These are phyloP conservation scores for Penicillium sp. DNA, from an alignment of 2,329 filamentous ascomycete genomes.

Conservation along the genomic window DNA sequence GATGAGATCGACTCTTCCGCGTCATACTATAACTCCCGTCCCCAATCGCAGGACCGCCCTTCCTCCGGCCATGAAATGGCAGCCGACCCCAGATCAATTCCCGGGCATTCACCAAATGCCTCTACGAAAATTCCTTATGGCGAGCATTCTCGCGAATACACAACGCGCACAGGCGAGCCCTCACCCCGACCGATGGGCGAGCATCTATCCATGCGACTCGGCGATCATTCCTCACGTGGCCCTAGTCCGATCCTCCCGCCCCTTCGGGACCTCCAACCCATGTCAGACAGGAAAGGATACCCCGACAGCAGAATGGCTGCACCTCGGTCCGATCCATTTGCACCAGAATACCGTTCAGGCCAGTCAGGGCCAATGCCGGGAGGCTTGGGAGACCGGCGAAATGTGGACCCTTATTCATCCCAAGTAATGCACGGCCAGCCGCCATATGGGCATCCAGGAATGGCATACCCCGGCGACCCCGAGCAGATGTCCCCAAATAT, in stretches of 20 bases:
- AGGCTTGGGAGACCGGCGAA: conserved; percentile 29
- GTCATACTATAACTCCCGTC: conserved; percentile 32
- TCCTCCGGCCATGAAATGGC: conserved; percentile 33
- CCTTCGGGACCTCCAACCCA: conserved; percentile 39
- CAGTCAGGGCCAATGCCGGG: conserved; percentile 20
- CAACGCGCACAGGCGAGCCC: conserved; percentile 23
- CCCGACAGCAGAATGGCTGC: conserved; percentile 28
- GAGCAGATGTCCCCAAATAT: conserved; percentile 36
- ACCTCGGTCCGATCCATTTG: conserved; percentile 32
- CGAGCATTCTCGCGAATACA: conserved; percentile 30
- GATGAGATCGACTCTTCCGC: conserved; percentile 46
- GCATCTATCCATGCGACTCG: conserved; percentile 23
- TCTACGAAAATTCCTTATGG: conserved; percentile 27
- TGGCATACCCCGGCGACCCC: conserved; percentile 34
- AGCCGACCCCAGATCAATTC: conserved; percentile 33
- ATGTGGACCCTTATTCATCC: conserved; percentile 26
- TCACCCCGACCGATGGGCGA: conserved; percentile 24
- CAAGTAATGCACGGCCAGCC: conserved; percentile 32
- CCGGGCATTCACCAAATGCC: conserved; percentile 24
- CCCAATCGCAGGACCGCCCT: conserved; percentile 34
- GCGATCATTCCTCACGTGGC: conserved; percentile 32
- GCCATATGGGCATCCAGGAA: conserved; percentile 31
- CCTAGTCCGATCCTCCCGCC: conserved; percentile 42
- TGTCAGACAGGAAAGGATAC: conserved; percentile 34
- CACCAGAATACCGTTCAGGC: conserved; percentile 29